Conservation (phyloP, 163 green algal genomes). For the Scenedesmus sp. region DNA sequence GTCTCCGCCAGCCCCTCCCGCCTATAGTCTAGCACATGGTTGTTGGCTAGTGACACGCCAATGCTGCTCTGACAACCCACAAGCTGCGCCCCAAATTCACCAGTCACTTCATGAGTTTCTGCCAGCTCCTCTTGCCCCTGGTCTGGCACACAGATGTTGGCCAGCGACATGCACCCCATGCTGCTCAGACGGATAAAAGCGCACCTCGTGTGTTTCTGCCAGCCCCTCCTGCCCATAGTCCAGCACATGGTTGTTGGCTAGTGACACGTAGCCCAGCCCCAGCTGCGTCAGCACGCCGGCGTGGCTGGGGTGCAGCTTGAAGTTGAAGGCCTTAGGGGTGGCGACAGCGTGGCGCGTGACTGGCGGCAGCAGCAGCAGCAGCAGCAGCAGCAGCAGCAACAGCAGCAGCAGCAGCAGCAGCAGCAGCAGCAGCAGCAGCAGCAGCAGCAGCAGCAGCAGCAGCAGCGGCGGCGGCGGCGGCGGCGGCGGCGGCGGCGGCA, state of each 20-base stretch:
- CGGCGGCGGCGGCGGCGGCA: slow-evolving; percentile 51
- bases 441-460: slow-evolving; percentile 72
- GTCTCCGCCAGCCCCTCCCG: slow-evolving; percentile 69
- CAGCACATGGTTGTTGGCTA: slow-evolving; percentile 82
- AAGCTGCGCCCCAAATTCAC: too few species aligned
- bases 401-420: slow-evolving; percentile 29
- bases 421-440: slow-evolving; percentile 63
- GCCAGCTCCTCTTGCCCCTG: too few species aligned
- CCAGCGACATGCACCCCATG: too few species aligned
- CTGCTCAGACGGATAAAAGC: too few species aligned
- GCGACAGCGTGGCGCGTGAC: slow-evolving; percentile 64
- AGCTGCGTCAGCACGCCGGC: slow-evolving; percentile 54
- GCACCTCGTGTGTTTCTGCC: slow-evolving; percentile 60
- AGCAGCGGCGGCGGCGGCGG: neutral
- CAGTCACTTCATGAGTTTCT: neutral
- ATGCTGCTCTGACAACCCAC: neutral
- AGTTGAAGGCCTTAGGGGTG: slow-evolving; percentile 76
- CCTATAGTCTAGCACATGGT: slow-evolving; percentile 76
- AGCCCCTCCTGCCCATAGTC: slow-evolving; percentile 70
- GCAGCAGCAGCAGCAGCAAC: neutral
- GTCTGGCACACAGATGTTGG: too few species aligned
- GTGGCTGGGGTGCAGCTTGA: slow-evolving; percentile 69
- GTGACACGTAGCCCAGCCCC: slow-evolving; percentile 59
- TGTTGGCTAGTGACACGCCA: slow-evolving; percentile 74
- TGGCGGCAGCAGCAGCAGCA: neutral